Conservation (phyloP, 179 eudicot species). For the Silene vulgaris region DNA sequence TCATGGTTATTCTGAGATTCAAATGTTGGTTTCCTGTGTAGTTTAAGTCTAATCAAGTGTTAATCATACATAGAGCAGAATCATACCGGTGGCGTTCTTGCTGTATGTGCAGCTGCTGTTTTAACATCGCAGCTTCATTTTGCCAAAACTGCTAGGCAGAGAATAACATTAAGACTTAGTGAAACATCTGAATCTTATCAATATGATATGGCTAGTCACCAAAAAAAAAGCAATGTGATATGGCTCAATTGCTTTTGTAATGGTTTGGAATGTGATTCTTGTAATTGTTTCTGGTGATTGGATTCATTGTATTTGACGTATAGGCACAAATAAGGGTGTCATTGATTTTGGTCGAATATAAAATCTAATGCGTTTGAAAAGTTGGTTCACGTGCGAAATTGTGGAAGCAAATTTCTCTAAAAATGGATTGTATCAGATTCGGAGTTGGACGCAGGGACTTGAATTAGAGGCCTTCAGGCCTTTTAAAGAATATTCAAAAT, state of each 20-base stretch:
- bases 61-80: constrained; percentile 11
- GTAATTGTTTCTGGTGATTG: neutral
- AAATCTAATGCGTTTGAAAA: no score
- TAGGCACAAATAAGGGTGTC: neutral
- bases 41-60: neutral
- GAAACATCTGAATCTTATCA: no score
- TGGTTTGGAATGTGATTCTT: neutral
- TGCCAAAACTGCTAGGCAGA: constrained; percentile 37
- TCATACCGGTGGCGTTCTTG: constrained; percentile 40
- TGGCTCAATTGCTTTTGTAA: neutral
- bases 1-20: neutral
- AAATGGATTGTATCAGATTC: no score
- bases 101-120: constrained; percentile 34
- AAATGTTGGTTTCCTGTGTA: neutral
- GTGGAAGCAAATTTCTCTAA: no score
- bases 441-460: no score
- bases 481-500: no score
- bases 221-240: neutral
- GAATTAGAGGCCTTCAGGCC: no score
- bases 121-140: constrained; percentile 31
- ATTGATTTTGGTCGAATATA: no score
- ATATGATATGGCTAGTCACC: no score
- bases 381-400: no score
- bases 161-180: constrained; percentile 9
- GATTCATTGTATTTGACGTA: neutral